Percentiles rank a stretch among this genome's conserved stretches.
Conservation (phyloP, 1,139 yeast species). For the Pichia norvegensis region DNA sequence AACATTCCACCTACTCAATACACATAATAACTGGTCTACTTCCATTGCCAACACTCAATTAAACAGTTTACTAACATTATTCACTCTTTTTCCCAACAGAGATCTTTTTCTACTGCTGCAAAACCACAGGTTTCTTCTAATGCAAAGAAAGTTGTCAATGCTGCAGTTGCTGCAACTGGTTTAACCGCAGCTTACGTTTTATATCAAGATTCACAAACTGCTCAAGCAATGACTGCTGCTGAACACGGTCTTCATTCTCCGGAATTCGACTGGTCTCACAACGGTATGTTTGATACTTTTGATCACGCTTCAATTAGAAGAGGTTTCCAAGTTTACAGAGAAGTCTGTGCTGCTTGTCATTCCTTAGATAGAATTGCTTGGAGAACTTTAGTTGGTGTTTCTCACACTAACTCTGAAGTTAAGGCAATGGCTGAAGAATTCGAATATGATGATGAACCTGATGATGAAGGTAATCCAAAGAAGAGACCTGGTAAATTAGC, state of each 20-base stretch:
- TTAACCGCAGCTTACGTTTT: constrained; percentile 66
- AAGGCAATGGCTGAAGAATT: constrained; percentile 92
- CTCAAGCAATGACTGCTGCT: constrained; percentile 96
- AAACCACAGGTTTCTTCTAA: constrained; percentile 34
- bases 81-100: constrained; percentile 13
- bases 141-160: constrained; percentile 50
- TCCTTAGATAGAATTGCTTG: constrained; percentile 95
- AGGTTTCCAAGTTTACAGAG: constrained; percentile 98
- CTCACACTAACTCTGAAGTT: constrained; percentile 86
- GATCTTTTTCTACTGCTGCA: constrained; percentile 28
- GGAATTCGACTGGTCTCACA: constrained; percentile 87
- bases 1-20: background rate
- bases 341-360: constrained; percentile 98
- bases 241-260: constrained; percentile 99
- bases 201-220: constrained; percentile 73
- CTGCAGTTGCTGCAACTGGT: constrained; percentile 62
- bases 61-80: background rate
- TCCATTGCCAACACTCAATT: background rate
- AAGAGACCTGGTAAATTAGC: constrained; percentile 98
- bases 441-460: constrained; percentile 98
- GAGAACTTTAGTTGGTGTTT: constrained; percentile 97
- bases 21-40: background rate
- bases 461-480: constrained; percentile 97
- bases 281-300: constrained; percentile 83
- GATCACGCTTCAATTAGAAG: constrained; percentile 97